A percentile compares a stretch with the other conserved stretches of the same genome.
phyloP scores from a whole-genome alignment of 2,329 filamentous ascomycete species.

The Epichloe aotearoae region DNA sequence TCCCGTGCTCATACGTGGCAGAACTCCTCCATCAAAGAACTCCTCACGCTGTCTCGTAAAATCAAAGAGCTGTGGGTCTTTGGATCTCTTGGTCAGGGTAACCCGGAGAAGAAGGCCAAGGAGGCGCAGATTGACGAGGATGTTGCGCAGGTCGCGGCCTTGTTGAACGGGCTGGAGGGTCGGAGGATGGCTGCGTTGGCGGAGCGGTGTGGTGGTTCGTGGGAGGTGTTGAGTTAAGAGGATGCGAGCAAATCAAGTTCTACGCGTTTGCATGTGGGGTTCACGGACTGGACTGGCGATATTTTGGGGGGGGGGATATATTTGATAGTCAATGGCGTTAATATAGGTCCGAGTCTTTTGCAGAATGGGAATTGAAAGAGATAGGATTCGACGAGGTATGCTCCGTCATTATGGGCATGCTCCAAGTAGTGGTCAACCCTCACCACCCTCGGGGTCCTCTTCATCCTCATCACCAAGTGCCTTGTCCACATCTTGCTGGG shows the following conservation, averaged over 20 bases:
- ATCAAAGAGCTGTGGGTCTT: slow-evolving; percentile 35
- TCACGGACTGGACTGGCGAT: too few species aligned
- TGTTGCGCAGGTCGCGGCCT: slow-evolving; percentile 20
- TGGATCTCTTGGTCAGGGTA: slow-evolving; percentile 26
- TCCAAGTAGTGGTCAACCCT: slow-evolving; percentile 15
- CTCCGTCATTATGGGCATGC: too few species aligned
- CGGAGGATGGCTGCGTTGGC: slow-evolving; percentile 21
- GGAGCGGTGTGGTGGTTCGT: slow-evolving; percentile 22
- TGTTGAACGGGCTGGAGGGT: slow-evolving; percentile 24
- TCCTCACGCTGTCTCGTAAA: slow-evolving; percentile 28
- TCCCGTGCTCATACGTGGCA: slow-evolving; percentile 6
- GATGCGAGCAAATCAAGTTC: not conserved
- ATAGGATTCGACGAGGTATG: too few species aligned
- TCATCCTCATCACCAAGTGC: slow-evolving; percentile 40
- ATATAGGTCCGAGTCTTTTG: too few species aligned
- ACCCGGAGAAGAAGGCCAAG: slow-evolving; percentile 21
- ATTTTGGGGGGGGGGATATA: too few species aligned
- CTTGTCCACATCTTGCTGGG: slow-evolving; percentile 30
- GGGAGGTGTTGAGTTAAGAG: slow-evolving; percentile 17
- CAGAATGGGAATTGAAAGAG: too few species aligned
- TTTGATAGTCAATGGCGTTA: too few species aligned
- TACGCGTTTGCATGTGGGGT: too few species aligned
- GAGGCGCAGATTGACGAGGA: slow-evolving; percentile 24
- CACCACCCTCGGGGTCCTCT: slow-evolving; percentile 33
- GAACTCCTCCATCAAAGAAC: slow-evolving; percentile 31